Percentiles rank a stretch among this genome's conserved stretches.
phyloP scores from a whole-genome alignment of 2,329 filamentous ascomycete genomes.

The Canariomyces notabilis region DNA sequence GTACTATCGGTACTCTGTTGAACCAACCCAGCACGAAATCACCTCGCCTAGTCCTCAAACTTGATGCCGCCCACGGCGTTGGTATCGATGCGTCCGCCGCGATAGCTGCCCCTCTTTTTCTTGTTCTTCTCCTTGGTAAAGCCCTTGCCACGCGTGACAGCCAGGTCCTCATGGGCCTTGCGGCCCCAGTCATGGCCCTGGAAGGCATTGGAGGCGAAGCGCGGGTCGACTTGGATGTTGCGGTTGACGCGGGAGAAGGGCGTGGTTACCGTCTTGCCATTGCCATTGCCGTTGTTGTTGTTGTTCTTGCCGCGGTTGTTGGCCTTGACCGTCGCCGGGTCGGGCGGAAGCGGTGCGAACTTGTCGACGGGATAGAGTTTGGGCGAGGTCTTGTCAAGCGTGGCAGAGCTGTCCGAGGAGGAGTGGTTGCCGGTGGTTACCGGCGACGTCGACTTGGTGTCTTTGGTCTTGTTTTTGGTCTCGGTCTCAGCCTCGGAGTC shows the following conservation, averaged over 20 bases:
- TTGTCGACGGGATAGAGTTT: constrained; percentile 36
- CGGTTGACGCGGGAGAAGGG: constrained; percentile 75
- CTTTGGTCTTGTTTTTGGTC: constrained; percentile 11
- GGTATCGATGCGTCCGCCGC: constrained; percentile 83
- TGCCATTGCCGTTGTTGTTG: constrained; percentile 31
- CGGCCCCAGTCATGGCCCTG: constrained; percentile 83
- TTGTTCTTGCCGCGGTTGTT: constrained; percentile 43
- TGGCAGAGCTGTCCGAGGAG: constrained; percentile 39
- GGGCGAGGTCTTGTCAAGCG: constrained; percentile 50
- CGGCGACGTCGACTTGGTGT: constrained; percentile 3
- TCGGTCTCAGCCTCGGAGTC: constrained; percentile 28
- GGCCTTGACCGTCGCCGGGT: constrained; percentile 35
- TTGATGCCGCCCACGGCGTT: constrained; percentile 79
- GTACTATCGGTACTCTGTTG: background rate
- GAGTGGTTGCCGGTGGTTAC: background rate
- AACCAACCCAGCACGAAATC: background rate
- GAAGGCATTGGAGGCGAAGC: constrained; percentile 74
- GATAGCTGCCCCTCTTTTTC: constrained; percentile 87
- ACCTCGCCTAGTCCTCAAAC: constrained; percentile 70
- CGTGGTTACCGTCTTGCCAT: constrained; percentile 51
- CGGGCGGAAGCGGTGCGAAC: constrained; percentile 49
- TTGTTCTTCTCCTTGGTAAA: constrained; percentile 99
- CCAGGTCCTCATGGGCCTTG: constrained; percentile 79
- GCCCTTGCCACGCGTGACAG: constrained; percentile 87
- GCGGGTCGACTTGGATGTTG: constrained; percentile 62